These are phyloP conservation scores for Micractinium sp. DNA, from an alignment of 139 green algal genomes.

Conservation along the genomic window DNA sequence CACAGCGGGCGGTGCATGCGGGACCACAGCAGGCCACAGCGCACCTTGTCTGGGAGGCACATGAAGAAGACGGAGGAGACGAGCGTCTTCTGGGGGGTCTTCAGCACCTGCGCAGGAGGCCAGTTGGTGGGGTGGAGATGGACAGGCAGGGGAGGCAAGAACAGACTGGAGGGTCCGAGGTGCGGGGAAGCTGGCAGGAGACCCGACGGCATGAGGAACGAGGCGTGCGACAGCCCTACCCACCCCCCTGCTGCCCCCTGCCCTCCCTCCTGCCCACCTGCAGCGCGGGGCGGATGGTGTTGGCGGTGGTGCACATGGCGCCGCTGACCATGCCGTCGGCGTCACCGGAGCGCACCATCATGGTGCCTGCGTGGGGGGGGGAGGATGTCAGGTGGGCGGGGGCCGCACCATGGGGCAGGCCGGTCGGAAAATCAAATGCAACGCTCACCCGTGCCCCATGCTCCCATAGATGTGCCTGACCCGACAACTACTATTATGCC, in stretches of 20 bases:
- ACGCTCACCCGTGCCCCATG: no score
- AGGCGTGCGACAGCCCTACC: not conserved
- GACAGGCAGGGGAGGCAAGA: not conserved
- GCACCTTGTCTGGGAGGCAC: conserved; percentile 86
- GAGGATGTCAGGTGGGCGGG: no score
- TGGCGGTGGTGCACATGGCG: conserved; percentile 88
- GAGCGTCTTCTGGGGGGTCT: conserved; percentile 53
- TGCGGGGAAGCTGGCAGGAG: not conserved
- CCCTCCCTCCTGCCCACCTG: conserved; percentile 57
- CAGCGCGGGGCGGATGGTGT: conserved; percentile 89
- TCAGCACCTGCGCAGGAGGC: conserved; percentile 58
- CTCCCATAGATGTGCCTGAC: no score
- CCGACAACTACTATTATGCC: no score
- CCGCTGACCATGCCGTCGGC: conserved; percentile 92
- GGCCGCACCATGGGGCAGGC: no score
- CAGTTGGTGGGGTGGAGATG: not conserved
- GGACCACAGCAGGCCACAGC: not conserved
- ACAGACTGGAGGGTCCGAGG: not conserved
- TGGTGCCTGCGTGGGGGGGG: conserved; percentile 57
- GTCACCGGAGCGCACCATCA: conserved; percentile 84
- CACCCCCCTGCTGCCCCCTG: not conserved
- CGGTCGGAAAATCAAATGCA: not conserved
- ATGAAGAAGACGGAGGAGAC: conserved; percentile 95
- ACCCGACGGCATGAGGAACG: not conserved
- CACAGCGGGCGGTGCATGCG: no score